phyloP scores from a whole-genome alignment of 2,329 filamentous ascomycete genomes.

The Colletotrichum phormii region DNA sequence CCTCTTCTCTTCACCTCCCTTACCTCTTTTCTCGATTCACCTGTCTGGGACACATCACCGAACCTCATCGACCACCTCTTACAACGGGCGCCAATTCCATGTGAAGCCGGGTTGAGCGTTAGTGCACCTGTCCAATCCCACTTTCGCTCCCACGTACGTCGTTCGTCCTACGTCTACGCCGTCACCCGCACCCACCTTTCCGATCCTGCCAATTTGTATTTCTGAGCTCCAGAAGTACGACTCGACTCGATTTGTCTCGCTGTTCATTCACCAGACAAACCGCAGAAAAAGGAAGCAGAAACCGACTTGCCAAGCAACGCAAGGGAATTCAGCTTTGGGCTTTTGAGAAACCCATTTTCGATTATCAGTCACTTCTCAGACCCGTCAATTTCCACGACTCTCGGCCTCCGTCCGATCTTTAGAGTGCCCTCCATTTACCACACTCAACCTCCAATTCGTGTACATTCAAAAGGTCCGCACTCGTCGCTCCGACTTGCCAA shows the following conservation, averaged over 20 bases:
- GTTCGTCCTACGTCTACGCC: conserved; percentile 14
- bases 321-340: conserved; percentile 35
- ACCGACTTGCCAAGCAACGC: conserved; percentile 31
- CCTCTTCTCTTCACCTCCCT: not conserved
- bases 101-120: conserved; percentile 19
- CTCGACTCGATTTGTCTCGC: conserved; percentile 6
- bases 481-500: conserved; percentile 9
- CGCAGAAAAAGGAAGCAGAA: conserved; percentile 17
- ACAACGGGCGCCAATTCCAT: conserved; percentile 23
- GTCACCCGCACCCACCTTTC: conserved; percentile 18
- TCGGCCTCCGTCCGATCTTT: not conserved
- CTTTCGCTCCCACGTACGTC: conserved; percentile 17
- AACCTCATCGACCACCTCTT: conserved; percentile 12
- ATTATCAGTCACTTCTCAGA: not conserved
- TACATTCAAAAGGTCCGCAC: conserved; percentile 15
- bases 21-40: not conserved
- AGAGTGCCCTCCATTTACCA: not conserved
- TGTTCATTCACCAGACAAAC: not conserved
- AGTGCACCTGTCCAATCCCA: conserved; percentile 23
- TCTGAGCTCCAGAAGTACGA: not conserved
- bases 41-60: not conserved
- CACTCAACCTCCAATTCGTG: not conserved
- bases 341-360: conserved; percentile 13
- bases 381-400: not conserved
- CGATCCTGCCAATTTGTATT: not conserved